Percentiles rank a stretch among this genome's conserved stretches.
These are phyloP conservation scores for Eutypella sp. DNA, from an alignment of 2,329 filamentous ascomycete genomes.

Conservation along the genomic window DNA sequence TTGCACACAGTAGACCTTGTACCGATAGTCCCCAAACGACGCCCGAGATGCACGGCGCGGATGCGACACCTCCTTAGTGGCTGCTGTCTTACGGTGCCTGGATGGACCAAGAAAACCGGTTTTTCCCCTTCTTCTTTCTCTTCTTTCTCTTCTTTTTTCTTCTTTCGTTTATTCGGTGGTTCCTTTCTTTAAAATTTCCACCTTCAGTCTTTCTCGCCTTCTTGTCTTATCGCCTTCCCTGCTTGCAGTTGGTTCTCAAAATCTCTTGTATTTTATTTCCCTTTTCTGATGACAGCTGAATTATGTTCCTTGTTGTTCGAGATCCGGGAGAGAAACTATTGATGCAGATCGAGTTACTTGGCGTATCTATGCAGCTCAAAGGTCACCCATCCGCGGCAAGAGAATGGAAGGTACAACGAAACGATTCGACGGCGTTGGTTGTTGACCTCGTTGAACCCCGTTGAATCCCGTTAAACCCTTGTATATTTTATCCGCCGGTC, in stretches of 20 bases:
- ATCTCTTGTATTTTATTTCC: slow-evolving; percentile 13
- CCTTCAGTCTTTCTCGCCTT: neutral
- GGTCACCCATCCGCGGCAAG: slow-evolving; percentile 21
- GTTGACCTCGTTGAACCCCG: no score
- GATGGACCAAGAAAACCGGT: slow-evolving; percentile 10
- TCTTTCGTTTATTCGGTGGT: no score
- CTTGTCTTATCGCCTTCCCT: slow-evolving; percentile 4
- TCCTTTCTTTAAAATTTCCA: no score
- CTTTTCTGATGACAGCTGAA: slow-evolving; percentile 17
- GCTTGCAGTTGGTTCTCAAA: slow-evolving; percentile 2
- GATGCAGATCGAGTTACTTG: slow-evolving; percentile 23
- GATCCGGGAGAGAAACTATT: slow-evolving; percentile 16
- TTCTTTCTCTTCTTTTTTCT: neutral
- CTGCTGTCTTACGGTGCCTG: slow-evolving; percentile 19
- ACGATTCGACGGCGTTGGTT: slow-evolving; percentile 19
- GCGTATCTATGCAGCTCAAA: slow-evolving; percentile 13
- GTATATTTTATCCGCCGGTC: slow-evolving; percentile 4
- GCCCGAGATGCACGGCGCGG: slow-evolving; percentile 20
- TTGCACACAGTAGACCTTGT: slow-evolving; percentile 14
- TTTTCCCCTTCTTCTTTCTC: slow-evolving; percentile 5
- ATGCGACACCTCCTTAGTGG: slow-evolving; percentile 21
- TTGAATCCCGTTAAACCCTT: no score
- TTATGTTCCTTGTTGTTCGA: no score
- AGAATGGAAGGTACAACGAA: slow-evolving; percentile 14
- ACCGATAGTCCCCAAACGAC: slow-evolving; percentile 13